phyloP scores from a whole-genome alignment of 345 rosid species.

The Eucalyptus urophylla region DNA sequence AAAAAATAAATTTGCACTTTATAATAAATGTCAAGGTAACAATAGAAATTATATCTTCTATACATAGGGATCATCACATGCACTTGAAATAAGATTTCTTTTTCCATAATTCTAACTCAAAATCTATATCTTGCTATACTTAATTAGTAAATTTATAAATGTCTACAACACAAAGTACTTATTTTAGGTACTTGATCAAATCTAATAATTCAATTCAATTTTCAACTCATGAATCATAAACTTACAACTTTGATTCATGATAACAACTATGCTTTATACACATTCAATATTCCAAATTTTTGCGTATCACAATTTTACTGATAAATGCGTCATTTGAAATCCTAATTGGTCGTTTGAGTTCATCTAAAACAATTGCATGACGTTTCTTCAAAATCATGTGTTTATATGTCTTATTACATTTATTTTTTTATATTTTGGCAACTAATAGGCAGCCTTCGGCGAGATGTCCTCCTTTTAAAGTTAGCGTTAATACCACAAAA shows the following conservation, averaged over 20 bases:
- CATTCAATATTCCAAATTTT: not conserved
- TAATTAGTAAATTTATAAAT: no score
- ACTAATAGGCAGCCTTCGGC: not conserved
- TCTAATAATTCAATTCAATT: no score
- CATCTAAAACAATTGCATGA: not conserved
- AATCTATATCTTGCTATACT: not conserved
- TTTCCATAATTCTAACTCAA: not conserved
- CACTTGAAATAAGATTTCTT: not conserved
- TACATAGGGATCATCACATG: not conserved
- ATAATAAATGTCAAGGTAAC: not conserved
- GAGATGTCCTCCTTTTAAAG: not conserved
- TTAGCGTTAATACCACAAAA: no score
- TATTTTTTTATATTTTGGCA: not conserved
- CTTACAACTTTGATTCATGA: rapidly evolving
- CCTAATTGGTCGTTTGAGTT: not conserved
- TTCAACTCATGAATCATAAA: no score
- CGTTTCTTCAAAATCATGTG: not conserved
- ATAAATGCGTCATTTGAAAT: not conserved
- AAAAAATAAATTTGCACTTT: not conserved
- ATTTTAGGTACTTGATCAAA: no score
- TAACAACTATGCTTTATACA: not conserved
- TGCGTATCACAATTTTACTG: not conserved
- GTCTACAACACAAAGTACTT: no score
- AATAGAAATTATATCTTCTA: not conserved
- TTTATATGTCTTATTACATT: not conserved